Evolutionary conservation across 805 yeast genomes (phyloP).

Genomic region (Kluyveromyces lactis): DNA sequence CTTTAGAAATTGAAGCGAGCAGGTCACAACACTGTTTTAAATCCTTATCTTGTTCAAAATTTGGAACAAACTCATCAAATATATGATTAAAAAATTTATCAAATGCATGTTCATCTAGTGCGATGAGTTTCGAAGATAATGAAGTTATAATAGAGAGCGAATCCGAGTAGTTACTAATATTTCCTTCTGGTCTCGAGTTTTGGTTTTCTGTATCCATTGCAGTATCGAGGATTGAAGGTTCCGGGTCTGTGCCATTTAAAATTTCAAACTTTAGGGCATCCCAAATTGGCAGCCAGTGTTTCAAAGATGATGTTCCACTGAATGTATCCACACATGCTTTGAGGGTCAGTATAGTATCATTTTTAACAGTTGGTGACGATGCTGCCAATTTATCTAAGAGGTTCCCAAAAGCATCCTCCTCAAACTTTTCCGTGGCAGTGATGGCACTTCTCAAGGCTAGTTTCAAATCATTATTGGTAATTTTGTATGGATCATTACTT

Average conservation of each 20-base stretch:
- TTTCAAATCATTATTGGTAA: slow-evolving; percentile 68
- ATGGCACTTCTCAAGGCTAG: slow-evolving; percentile 51
- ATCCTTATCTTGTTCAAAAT: slow-evolving; percentile 43
- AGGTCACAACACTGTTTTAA: slow-evolving; percentile 57
- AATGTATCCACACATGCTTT: slow-evolving; percentile 47
- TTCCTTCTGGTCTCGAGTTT: slow-evolving; percentile 21
- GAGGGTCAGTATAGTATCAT: slow-evolving; percentile 64
- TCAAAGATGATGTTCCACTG: slow-evolving; percentile 38
- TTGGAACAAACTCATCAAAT: slow-evolving; percentile 44
- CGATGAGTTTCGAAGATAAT: slow-evolving; percentile 33
- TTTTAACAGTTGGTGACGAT: slow-evolving; percentile 61
- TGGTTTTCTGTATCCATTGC: background rate
- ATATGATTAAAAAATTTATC: slow-evolving; percentile 34
- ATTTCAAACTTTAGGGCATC: slow-evolving; percentile 82
- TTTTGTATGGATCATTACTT: slow-evolving; percentile 69
- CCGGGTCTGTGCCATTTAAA: slow-evolving; percentile 62
- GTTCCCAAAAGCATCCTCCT: slow-evolving; percentile 67
- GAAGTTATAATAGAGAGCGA: slow-evolving; percentile 39
- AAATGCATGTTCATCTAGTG: slow-evolving; percentile 26
- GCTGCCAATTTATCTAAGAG: slow-evolving; percentile 74
- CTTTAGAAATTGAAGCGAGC: slow-evolving; percentile 46
- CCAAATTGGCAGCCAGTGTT: slow-evolving; percentile 73
- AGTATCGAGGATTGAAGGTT: background rate
- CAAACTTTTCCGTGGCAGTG: slow-evolving; percentile 52
- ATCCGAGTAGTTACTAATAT: slow-evolving; percentile 33